Percentiles rank a stretch among this genome's conserved stretches.
These are phyloP conservation scores for Aspergillus alliaceus DNA, from an alignment of 2,329 filamentous ascomycete genomes.

Conservation along the genomic window DNA sequence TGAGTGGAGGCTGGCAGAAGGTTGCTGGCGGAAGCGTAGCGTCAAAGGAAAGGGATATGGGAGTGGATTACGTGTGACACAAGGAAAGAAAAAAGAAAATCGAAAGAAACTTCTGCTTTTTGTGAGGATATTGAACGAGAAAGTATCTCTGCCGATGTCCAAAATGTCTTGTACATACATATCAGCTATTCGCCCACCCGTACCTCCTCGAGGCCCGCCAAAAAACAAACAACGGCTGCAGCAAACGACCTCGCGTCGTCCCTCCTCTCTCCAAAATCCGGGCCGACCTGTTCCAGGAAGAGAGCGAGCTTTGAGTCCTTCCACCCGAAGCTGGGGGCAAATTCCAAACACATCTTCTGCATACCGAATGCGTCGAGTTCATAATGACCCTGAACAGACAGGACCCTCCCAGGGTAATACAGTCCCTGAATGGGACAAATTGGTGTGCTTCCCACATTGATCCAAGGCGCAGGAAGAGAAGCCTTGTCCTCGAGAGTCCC, in stretches of 20 bases:
- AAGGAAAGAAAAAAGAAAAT: too few species aligned
- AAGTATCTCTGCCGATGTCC: too few species aligned
- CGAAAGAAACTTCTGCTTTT: too few species aligned
- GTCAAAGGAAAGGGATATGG: too few species aligned
- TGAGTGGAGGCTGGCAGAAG: too few species aligned
- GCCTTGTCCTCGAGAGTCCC: not conserved
- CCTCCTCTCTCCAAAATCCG: not conserved
- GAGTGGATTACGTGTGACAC: too few species aligned
- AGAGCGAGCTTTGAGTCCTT: slow-evolving; percentile 1
- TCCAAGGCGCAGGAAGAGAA: slow-evolving; percentile 26
- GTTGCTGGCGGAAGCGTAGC: too few species aligned
- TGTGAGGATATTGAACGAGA: too few species aligned
- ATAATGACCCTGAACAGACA: slow-evolving; percentile 36
- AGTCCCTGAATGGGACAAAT: slow-evolving; percentile 31
- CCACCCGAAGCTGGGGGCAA: slow-evolving; percentile 24
- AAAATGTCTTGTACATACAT: not conserved
- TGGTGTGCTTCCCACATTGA: slow-evolving; percentile 28
- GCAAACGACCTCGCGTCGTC: not conserved
- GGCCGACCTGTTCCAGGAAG: not conserved
- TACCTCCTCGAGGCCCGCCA: not conserved
- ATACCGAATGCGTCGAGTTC: slow-evolving; percentile 32
- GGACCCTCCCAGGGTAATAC: slow-evolving; percentile 26
- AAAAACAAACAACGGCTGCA: not conserved
- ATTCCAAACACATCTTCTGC: slow-evolving; percentile 23
- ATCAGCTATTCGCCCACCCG: not conserved